Evolutionary conservation across 2,329 filamentous ascomycete species (phyloP).

Genomic region (Beauveria sp.): DNA sequence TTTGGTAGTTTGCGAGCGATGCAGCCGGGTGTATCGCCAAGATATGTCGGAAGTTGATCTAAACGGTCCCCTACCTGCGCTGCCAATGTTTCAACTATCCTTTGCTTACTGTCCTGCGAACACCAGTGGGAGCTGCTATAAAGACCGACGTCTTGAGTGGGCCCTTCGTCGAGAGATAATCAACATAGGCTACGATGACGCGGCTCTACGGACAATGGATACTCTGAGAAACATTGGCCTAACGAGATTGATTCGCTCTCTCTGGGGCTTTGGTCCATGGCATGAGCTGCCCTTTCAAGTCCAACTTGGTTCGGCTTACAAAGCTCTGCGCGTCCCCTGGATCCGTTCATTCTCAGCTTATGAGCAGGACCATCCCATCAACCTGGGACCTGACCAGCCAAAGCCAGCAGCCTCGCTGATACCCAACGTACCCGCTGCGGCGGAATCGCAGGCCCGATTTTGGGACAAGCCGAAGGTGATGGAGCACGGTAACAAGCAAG

Average conservation of each 20-base stretch:
- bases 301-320: neutral
- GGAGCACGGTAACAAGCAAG: no score
- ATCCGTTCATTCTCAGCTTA: neutral
- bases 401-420: neutral
- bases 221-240: neutral
- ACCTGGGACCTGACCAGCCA: neutral
- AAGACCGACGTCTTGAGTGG: neutral
- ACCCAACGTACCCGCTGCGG: no score
- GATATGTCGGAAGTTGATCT: no score
- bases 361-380: neutral
- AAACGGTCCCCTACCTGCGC: neutral
- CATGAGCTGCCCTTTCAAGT: no score
- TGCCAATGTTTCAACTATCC: neutral
- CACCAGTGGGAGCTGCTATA: neutral
- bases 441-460: no score
- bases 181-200: neutral
- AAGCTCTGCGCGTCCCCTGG: neutral
- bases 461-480: no score
- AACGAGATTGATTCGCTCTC: neutral
- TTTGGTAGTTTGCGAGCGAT: neutral
- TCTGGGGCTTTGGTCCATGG: neutral
- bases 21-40: neutral
- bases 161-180: neutral
- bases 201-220: neutral
- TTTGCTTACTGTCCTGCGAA: neutral